Base-by-base conservation (phyloP, 106 monocot species). In the Iris macrosiphon region DNA sequence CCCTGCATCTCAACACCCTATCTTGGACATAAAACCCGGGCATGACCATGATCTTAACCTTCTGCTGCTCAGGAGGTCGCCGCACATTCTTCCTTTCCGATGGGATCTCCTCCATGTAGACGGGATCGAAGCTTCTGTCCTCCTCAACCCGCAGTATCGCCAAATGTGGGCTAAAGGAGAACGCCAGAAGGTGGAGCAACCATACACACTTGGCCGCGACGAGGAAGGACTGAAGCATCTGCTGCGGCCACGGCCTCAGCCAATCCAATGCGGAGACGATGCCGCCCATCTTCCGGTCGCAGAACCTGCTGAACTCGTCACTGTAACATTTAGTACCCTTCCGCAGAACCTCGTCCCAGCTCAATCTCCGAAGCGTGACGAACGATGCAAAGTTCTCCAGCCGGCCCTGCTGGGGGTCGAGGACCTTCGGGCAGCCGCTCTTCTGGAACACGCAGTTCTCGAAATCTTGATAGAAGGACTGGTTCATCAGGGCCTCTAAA, bases 321-420 rank as follows among this genome's bases (percentile, higher is more conserved):
- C 82, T 70, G 55, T 87, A 64, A 57, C 67, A 77, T 64, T 77
- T 79, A 10, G 86, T 87, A 19, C 87, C 82, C 37, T 83, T 77
- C 40, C 34, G 56, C 64, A 86, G 44, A 1, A 87, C 87, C 65
- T 87, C 92, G 29, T 83, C 83, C 92, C 86, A 92, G 62, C 87
- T 87, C 54, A 92, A 46, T 29, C 79, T 87, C 7, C 87, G 57
- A 3, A 92, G 68, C 0, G 82, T 54, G 0, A 83, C 82, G 29
- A 92, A 92, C 9, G 79, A 45, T 0, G 86, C 66, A 64, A 92
- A 92, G 34, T 87, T 92, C 60, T 76, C 87, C n/a, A 60, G 48
- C n/a, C 70, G 66, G 11, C 73, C 73, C 53, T 62, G 49, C 30
- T 68, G 73, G 7, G 83, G 86, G 53, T 92, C 82, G 4, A 92